These are phyloP conservation scores for Torulaspora pretoriensis DNA, from an alignment of 1,139 yeast species.

Conservation along the genomic window DNA sequence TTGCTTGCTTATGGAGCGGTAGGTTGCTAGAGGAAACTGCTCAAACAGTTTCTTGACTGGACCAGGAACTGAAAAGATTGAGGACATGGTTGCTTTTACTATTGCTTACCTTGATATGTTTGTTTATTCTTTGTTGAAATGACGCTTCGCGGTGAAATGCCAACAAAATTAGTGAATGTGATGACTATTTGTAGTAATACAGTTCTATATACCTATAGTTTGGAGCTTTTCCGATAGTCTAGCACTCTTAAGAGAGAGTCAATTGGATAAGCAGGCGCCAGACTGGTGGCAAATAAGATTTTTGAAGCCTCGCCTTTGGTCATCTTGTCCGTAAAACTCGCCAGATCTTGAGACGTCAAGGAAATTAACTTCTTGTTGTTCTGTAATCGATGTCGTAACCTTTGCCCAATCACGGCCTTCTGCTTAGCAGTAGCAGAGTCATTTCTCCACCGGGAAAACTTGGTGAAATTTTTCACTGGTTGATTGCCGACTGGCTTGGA, in stretches of 20 bases:
- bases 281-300: constrained; percentile 44
- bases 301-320: constrained; percentile 42
- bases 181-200: neutral
- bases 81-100: constrained; percentile 2
- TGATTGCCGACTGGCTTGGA: constrained; percentile 4
- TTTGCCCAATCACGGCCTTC: constrained; percentile 17
- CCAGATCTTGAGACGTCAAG: constrained; percentile 22
- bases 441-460: constrained; percentile 36
- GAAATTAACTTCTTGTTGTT: constrained; percentile 7
- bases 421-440: constrained; percentile 34
- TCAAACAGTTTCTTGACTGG: constrained; percentile 24
- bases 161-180: too few species aligned
- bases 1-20: constrained; percentile 16
- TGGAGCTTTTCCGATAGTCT: constrained; percentile 10
- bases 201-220: constrained; percentile 6
- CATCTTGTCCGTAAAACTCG: constrained; percentile 28
- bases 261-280: constrained; percentile 33
- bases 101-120: too few species aligned
- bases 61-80: constrained; percentile 17
- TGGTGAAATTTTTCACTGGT: constrained; percentile 24
- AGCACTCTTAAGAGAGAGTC: constrained; percentile 23
- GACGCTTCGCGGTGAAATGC: too few species aligned
- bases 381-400: constrained; percentile 19
- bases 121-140: too few species aligned
- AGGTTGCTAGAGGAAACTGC: constrained; percentile 22